These are phyloP conservation scores for Alternaria sp. DNA, from an alignment of 2,329 filamentous ascomycete genomes.

Conservation along the genomic window DNA sequence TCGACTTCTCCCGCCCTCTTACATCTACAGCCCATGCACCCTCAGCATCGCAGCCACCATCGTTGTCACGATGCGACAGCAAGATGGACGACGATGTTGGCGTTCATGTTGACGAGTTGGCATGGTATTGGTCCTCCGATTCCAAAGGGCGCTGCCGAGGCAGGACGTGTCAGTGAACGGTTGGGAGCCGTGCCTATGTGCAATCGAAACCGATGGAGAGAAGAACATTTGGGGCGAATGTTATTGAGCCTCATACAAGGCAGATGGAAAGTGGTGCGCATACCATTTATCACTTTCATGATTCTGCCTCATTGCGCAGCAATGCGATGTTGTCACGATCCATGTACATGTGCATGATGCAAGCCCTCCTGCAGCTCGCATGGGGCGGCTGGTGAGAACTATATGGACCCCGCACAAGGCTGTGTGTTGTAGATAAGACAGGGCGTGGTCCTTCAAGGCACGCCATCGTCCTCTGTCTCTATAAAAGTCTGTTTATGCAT, in stretches of 20 bases:
- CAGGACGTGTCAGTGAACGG: slow-evolving; percentile 16
- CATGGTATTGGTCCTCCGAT: slow-evolving; percentile 21
- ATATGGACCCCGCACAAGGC: slow-evolving; percentile 9
- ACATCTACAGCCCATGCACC: not conserved
- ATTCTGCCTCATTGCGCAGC: not conserved
- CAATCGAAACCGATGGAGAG: not conserved
- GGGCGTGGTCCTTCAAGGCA: not conserved
- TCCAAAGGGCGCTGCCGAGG: slow-evolving; percentile 12
- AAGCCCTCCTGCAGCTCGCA: not conserved
- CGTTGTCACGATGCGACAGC: slow-evolving; percentile 10
- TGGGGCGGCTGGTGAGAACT: slow-evolving; percentile 3
- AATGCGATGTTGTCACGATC: not conserved
- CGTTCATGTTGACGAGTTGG: not conserved
- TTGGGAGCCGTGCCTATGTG: not conserved
- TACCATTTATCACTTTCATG: not conserved
- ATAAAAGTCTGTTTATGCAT: not conserved
- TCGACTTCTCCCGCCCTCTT: slow-evolving; percentile 40
- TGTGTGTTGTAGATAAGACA: slow-evolving; percentile 2
- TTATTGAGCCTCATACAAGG: slow-evolving; percentile 6
- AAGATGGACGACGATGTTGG: slow-evolving; percentile 8
- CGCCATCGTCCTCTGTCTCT: not conserved
- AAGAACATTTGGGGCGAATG: not conserved
- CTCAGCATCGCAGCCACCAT: not conserved
- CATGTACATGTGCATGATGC: not conserved
- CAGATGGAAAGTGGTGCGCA: slow-evolving; percentile 1